A percentile compares a stretch with the other conserved stretches of the same genome.
These are phyloP conservation scores for Xylaria intraflava DNA, from an alignment of 495 filamentous ascomycete genomes.

Conservation along the genomic window DNA sequence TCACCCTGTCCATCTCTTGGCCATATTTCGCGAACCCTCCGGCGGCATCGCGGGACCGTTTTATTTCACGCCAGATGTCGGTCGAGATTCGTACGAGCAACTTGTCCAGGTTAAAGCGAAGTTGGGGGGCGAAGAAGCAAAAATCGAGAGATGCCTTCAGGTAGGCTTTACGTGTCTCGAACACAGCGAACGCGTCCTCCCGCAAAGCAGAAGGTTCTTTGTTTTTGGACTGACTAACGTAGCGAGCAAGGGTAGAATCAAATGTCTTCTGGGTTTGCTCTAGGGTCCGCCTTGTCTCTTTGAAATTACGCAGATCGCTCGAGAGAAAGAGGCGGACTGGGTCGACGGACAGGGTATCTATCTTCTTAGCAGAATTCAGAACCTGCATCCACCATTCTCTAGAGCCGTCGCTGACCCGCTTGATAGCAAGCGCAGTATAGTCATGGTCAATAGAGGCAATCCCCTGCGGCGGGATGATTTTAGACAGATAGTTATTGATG, in stretches of 20 bases:
- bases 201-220: constrained; percentile 86
- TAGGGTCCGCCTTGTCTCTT: constrained; percentile 67
- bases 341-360: constrained; percentile 69
- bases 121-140: constrained; percentile 74
- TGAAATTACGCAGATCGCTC: constrained; percentile 54
- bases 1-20: constrained; percentile 80
- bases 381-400: constrained; percentile 79
- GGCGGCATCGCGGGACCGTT: constrained; percentile 53
- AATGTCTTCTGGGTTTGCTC: constrained; percentile 78
- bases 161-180: constrained; percentile 87
- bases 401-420: constrained; percentile 73
- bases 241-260: constrained; percentile 71
- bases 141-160: constrained; percentile 91
- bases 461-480: constrained; percentile 61
- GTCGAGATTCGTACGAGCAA: constrained; percentile 76
- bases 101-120: constrained; percentile 73
- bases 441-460: constrained; percentile 77
- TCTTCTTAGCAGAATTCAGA: constrained; percentile 61
- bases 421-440: constrained; percentile 82
- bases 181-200: constrained; percentile 93
- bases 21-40: constrained; percentile 55
- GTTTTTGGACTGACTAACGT: constrained; percentile 76
- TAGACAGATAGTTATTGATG: constrained; percentile 67
- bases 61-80: constrained; percentile 83
- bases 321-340: constrained; percentile 71